Evolutionary conservation across 2,329 filamentous ascomycete genomes (phyloP).

Genomic region (Fusarium longipes): DNA sequence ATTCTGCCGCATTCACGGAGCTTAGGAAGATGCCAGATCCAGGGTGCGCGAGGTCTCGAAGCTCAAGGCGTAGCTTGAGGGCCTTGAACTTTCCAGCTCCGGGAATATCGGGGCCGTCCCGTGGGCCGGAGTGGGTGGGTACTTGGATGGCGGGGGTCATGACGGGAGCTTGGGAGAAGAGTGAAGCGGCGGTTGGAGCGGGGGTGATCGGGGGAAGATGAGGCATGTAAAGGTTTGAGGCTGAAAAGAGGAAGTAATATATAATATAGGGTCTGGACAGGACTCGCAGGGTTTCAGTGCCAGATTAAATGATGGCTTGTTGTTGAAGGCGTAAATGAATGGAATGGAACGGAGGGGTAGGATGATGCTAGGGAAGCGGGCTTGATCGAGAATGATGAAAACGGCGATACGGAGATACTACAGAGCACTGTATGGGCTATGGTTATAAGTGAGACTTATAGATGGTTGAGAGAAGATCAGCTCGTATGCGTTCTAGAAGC

Average conservation of each 20-base stretch:
- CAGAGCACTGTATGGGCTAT: background rate
- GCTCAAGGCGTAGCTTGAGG: constrained; percentile 69
- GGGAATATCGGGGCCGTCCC: constrained; percentile 28
- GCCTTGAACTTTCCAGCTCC: constrained; percentile 52
- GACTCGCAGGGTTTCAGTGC: background rate
- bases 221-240: constrained; percentile 37
- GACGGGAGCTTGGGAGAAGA: constrained; percentile 40
- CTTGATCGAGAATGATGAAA: constrained; percentile 14
- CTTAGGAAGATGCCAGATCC: constrained; percentile 75
- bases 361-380: constrained; percentile 7
- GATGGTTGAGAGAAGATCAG: background rate
- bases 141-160: constrained; percentile 47
- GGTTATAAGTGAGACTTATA: background rate
- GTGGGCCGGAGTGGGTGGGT: constrained; percentile 30
- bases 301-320: background rate
- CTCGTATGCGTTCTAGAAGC: background rate
- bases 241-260: background rate
- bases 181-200: constrained; percentile 37
- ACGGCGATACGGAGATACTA: background rate
- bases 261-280: background rate
- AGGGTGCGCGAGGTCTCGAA: constrained; percentile 67
- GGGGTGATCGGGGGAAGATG: constrained; percentile 42
- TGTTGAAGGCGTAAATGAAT: constrained; percentile 11
- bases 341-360: constrained; percentile 36
- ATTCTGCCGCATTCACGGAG: constrained; percentile 69